These are phyloP conservation scores for Bocquillonia castaneifolia DNA, from an alignment of 441 rosid species.

Conservation along the genomic window DNA sequence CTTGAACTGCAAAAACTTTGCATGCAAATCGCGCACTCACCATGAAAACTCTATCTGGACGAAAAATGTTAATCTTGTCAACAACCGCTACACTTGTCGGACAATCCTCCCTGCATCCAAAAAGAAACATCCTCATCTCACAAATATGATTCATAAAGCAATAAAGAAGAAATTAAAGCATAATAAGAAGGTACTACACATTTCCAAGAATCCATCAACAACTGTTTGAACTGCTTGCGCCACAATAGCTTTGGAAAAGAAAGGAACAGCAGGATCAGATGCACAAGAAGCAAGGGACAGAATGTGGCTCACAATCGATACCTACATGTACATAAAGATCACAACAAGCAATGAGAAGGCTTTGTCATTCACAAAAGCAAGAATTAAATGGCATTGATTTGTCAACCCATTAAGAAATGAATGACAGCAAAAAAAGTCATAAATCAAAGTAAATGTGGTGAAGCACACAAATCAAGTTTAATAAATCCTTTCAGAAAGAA, in stretches of 20 bases:
- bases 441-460: background rate
- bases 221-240: slow-evolving; percentile 68
- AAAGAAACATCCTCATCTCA: slow-evolving; percentile 18
- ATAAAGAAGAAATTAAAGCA: slow-evolving; percentile 17
- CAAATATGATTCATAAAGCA: slow-evolving; percentile 12
- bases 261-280: slow-evolving; percentile 64
- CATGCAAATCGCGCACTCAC: slow-evolving; percentile 37
- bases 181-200: slow-evolving; percentile 36
- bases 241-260: slow-evolving; percentile 60
- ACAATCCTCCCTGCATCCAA: slow-evolving; percentile 51
- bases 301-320: slow-evolving; percentile 80
- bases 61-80: slow-evolving; percentile 87
- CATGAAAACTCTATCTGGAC: slow-evolving; percentile 96
- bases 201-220: slow-evolving; percentile 93
- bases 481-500: background rate
- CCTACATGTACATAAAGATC: slow-evolving; percentile 49
- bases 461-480: background rate
- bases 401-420: background rate
- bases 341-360: slow-evolving; percentile 9
- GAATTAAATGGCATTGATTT: background rate
- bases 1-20: slow-evolving; percentile 12
- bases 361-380: slow-evolving; percentile 12
- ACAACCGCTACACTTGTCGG: slow-evolving; percentile 46
- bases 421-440: background rate
- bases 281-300: slow-evolving; percentile 69